Base-by-base conservation (phyloP, 148 eudicot genomes). In the Talinum fruticosum region DNA sequence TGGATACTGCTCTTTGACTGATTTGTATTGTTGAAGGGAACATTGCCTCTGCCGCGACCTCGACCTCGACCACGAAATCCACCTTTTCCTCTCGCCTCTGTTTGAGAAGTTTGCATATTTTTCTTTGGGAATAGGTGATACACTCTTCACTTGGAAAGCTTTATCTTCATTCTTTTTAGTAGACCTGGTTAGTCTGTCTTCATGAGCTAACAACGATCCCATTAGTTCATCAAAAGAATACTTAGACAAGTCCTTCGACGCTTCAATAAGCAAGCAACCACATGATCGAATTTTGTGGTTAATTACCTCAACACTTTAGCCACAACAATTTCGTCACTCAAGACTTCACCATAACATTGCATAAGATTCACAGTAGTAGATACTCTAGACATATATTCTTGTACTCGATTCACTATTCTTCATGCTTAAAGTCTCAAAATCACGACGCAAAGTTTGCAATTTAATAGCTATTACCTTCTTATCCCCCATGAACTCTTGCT, bases 181-280 rank as follows among this genome's bases (percentile, higher is more conserved):
- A 7, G 71, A 68, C 26, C 24, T 68, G 1, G 16, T 19, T 45
- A 75, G 14, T 69, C 78, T 64, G 37, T 23, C 66, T 64, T 75
- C 78, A 64, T 64, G 51, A 13, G 70, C 70, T 29, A 64, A 13
- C 59, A 76, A 66, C 0, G 71, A 76, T 7, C 62, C 15, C 69
- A 76, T 29, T 15, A 76, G 38, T 41, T 76, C 78, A 65, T 76
- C 78, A 66, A 76, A 76, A 1, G 72, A 28, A 23, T 76, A 66
- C 14, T 28, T 76, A 2, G 35, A 26, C 5, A 76, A 66, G 26
- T 77, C 79, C 36, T 69, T 68, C 2, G 79, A 51, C 37, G 69
- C 79, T 26, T 67, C 15, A 47, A 77, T 67, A 7, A 65, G n/a
- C n/a, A 65, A 68, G 79, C 23, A 19, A 77, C 73, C 10, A 69